Evolutionary conservation across 108 stramenopile genomes (phyloP).

Genomic region (Cylindrotheca closterium): DNA sequence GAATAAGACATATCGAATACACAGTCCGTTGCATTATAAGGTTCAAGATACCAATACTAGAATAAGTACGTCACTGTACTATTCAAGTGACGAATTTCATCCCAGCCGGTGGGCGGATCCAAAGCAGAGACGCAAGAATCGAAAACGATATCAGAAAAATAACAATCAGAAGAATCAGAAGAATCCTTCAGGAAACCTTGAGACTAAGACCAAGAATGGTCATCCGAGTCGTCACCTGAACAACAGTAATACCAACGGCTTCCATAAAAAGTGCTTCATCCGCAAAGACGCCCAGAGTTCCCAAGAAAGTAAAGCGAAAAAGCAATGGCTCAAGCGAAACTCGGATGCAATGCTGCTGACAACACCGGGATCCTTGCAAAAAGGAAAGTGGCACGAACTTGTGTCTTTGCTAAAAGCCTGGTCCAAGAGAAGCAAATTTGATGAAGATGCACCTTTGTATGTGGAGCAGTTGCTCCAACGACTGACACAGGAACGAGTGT

Average conservation of each 20-base stretch:
- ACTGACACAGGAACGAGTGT: slow-evolving; percentile 28
- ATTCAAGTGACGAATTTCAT: too few relatives aligned
- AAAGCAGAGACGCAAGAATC: background rate
- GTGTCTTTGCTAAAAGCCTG: slow-evolving; percentile 49
- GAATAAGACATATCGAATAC: too few relatives aligned
- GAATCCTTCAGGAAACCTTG: background rate
- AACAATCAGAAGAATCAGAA: background rate
- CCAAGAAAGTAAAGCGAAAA: slow-evolving; percentile 8
- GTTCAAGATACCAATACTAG: too few relatives aligned
- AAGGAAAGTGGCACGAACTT: slow-evolving; percentile 60
- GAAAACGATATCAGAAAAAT: slow-evolving; percentile 1
- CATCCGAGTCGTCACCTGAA: background rate
- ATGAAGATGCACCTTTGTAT: slow-evolving; percentile 34
- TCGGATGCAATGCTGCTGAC: slow-evolving; percentile 23
- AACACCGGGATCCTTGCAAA: slow-evolving; percentile 28
- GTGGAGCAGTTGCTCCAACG: slow-evolving; percentile 42
- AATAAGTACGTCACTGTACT: too few relatives aligned
- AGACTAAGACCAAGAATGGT: background rate
- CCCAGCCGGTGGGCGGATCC: too few relatives aligned
- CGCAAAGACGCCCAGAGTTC: background rate
- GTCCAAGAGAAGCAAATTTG: slow-evolving; percentile 25
- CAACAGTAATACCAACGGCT: background rate
- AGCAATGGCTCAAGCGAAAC: slow-evolving; percentile 31
- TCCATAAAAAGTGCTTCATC: background rate
- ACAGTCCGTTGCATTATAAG: too few relatives aligned